Base-by-base conservation (phyloP, 2,329 filamentous ascomycete genomes). In the Fusarium heterosporum region DNA sequence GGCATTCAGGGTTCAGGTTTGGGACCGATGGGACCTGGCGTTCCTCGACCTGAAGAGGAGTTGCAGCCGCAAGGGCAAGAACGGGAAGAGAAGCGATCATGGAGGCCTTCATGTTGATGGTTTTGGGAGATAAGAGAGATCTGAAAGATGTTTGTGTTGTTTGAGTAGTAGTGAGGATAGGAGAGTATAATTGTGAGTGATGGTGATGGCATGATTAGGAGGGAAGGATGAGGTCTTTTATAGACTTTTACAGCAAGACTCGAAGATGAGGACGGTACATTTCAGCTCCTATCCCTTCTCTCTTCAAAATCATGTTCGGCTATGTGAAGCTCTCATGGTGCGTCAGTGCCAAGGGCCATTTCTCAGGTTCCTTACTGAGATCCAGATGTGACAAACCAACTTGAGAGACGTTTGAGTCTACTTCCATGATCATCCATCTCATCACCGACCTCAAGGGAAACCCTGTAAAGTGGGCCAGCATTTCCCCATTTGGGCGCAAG, bases 51-150 rank as follows among this genome's bases (percentile, higher is more conserved):
- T 51, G 12, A 1, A 45, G 12, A 4, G 59, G 59, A 34, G 54
- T 50, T 6, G 54, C 59, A 36, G 59, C 61, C 12, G 61, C 54
- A 14, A 65, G 26, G 34, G 59, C 59, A 3, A 65, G 22, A 6
- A 14, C 26, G n/a, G 61, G 61, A 8, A 65, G 45, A 43, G 54
- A 36, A 40, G 64, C 39, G 22, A 65, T 16, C 30, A 25, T 2
- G 13, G 59, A 10, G 36, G 39, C 39, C 61, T 65, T 65, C 61
- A 64, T 64, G 12, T 39, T 65, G 19, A 30, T 38, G 17, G 29
- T 28, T 22, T 12, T 3, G 16, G 8, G 22, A 13, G 14, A 52
- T 51, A 17, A 52, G 45, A 30, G 11, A 42, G 47, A 48, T 38
- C 19, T 54, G 14, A 13, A 14, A 7, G 2, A 7, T 16, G 2